phyloP scores from a whole-genome alignment of 2,329 filamentous ascomycete species.

The Lasiodiplodia hormozganensis region DNA sequence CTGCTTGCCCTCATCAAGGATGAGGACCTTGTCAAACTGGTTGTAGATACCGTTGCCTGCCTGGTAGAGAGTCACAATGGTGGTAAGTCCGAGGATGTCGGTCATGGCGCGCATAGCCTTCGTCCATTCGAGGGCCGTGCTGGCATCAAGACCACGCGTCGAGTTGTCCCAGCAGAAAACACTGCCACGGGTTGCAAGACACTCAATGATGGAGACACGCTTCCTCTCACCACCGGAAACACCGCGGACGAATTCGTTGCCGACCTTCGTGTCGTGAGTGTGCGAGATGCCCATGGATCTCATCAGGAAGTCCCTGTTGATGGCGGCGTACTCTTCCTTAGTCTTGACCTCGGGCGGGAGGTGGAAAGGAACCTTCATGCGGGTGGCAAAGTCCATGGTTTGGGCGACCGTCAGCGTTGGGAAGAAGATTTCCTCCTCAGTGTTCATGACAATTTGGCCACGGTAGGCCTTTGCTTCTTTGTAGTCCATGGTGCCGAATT shows the following conservation, averaged over 20 bases:
- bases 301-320: constrained; percentile 63
- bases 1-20: constrained; percentile 77
- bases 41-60: constrained; percentile 61
- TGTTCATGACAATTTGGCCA: constrained; percentile 65
- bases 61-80: constrained; percentile 70
- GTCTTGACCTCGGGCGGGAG: constrained; percentile 55
- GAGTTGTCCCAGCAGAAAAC: constrained; percentile 67
- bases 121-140: constrained; percentile 79
- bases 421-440: constrained; percentile 61
- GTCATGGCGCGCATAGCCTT: constrained; percentile 82
- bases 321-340: constrained; percentile 54
- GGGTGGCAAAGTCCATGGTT: constrained; percentile 63
- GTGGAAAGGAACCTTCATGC: constrained; percentile 62
- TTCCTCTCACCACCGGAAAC: constrained; percentile 74
- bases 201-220: constrained; percentile 72
- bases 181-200: constrained; percentile 62
- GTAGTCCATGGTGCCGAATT: constrained; percentile 57
- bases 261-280: constrained; percentile 70
- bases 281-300: constrained; percentile 53
- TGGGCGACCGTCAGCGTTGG: constrained; percentile 57
- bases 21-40: constrained; percentile 73
- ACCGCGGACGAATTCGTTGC: constrained; percentile 70
- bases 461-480: constrained; percentile 56
- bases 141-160: constrained; percentile 79
- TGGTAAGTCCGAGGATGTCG: constrained; percentile 74